Evolutionary conservation across 495 filamentous ascomycete species (phyloP), one percentile per base, ranked within the genome.

Genomic region (Podospora comata): DNA sequence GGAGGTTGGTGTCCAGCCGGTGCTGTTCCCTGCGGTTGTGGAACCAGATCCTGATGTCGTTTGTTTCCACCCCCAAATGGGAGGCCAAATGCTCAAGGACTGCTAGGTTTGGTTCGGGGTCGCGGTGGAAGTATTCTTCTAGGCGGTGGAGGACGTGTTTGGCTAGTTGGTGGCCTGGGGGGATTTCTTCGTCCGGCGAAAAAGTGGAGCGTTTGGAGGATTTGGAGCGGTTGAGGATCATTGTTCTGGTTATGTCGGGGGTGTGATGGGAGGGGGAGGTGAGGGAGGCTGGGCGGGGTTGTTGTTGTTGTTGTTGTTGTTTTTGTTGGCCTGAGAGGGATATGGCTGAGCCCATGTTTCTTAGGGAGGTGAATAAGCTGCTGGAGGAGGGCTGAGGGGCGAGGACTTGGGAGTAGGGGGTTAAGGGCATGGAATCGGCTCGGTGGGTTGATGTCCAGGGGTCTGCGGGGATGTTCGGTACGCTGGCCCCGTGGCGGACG

Each of bases 31-130:
- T 79, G 4, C 81, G 81, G 20, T 80, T 78, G 60, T 79, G 73
- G 68, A 83, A 83, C 82, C 82, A 84, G 3, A 79, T 72, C 63
- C 79, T n/a, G 4, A 83, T 72, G 62, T 80, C 77, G 1, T 72
- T 68, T 4, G 73, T 76, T 48, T 82, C 79, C 16, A 79, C 76
- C 7, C 78, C 77, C 7, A 81, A 71, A n/a, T 73, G 81, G 0
- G 79, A 82, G 4, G 82, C 78, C 16, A 82, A 63, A 67, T 79
- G 76, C 63, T 80, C 79, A 2, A 73, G 79, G 27, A 77, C 72
- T 7, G 71, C 76, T 34, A 77, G 69, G 20, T 67, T 80, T 5
- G 82, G 82, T 2, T 75, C 71, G 1, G 77, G 72, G 26, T 82
- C 78, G 57, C 66, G 71, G 5, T 75, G 73, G 67, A 80, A 84